Base-by-base conservation (phyloP, 2,329 filamentous ascomycete genomes). In the Sphaerulina musiva region DNA sequence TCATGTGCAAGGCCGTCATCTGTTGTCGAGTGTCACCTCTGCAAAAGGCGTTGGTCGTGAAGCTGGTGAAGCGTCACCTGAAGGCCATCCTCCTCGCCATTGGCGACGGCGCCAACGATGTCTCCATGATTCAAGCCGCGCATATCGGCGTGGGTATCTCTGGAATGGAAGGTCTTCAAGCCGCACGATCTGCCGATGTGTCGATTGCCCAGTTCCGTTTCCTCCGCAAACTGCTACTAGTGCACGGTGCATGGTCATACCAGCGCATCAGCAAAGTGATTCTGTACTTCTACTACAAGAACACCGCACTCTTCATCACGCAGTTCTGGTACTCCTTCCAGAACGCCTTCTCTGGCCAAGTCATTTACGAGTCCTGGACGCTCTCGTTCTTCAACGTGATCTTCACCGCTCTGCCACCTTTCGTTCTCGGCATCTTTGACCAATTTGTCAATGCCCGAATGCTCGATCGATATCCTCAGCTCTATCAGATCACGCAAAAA, bases 311-410 rank as follows among this genome's bases (percentile, higher is more conserved):
- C 58, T 98, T 97, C 74, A 91, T 98, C 87, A 98, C 95, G 56
- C 95, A 98, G 70, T 98, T 98, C 70, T 98, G 95, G 89, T 67
- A 61, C 42, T 89, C 90, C 0, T 98, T 98, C 77, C 90, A 95
- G 80, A 98, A 98, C 71, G 88, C 89, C 61, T 98, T 97, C 73
- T 97, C 92, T 1, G 93, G 93, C 48, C 86, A 96, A 70, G 89
- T 97, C 68, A 97, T 98, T 69, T 97, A 91, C 79, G 93, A 98
- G 74, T 97, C 93, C 8, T 98, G 95, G 95, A 96, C 91, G 0
- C 77, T 98, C n/a, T 95, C 92, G 6, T 95, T 97, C 75, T 98
- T 96, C 79, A 98, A 98, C 76, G 90, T 98, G 70, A 87, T 98
- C 70, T 98, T 95, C 76, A 98, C 93, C 0, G 87, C 95, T 17